Conservation (phyloP, 257 asterid species). For the Lantana camara region DNA sequence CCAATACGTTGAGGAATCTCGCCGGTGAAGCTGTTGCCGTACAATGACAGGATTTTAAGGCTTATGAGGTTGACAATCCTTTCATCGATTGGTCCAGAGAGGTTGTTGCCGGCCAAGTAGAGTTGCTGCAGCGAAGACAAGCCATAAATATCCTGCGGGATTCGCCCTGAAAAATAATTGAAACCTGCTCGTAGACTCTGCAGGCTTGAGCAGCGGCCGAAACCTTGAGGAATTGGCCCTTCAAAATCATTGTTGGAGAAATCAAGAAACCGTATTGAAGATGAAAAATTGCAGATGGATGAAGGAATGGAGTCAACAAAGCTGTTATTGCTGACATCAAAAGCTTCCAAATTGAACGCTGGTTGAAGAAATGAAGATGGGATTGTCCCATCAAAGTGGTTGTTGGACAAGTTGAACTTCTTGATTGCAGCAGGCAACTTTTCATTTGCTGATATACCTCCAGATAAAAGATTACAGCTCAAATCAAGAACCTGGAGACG, state of each 20-base stretch:
- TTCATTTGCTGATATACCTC: conserved; percentile 38
- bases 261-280: conserved; percentile 51
- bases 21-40: conserved; percentile 64
- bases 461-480: conserved; percentile 70
- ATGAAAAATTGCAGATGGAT: conserved; percentile 48
- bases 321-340: conserved; percentile 80
- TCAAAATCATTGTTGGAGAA: conserved; percentile 71
- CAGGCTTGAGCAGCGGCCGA: conserved; percentile 55
- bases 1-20: conserved; percentile 71
- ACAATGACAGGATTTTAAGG: conserved; percentile 61
- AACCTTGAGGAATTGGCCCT: conserved; percentile 58
- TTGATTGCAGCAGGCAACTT: conserved; percentile 42
- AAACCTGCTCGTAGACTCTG: conserved; percentile 69
- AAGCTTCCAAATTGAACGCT: conserved; percentile 49
- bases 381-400: conserved; percentile 64
- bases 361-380: conserved; percentile 46
- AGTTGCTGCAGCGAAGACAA: conserved; percentile 57
- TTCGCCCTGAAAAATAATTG: conserved; percentile 53
- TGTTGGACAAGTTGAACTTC: conserved; percentile 65
- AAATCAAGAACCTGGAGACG: conserved; percentile 55
- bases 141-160: conserved; percentile 65
- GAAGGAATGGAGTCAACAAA: conserved; percentile 68
- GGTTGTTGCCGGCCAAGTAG: conserved; percentile 66
- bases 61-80: conserved; percentile 52
- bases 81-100: conserved; percentile 56